Base-by-base conservation (phyloP, 495 filamentous ascomycete genomes). In the Cercophora scortea region DNA sequence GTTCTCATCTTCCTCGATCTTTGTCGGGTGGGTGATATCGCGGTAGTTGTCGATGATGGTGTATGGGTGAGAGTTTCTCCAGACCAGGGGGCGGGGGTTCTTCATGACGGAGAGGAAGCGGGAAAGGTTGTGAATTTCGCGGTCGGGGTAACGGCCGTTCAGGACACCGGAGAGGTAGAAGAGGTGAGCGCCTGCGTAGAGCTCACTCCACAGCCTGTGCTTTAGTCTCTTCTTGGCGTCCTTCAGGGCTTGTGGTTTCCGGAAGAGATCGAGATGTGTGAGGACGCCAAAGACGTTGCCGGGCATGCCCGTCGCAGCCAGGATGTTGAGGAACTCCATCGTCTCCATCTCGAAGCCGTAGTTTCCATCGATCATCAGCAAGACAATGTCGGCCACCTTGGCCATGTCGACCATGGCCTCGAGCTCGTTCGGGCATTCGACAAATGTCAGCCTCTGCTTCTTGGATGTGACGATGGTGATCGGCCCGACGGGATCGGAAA, bases 271-370 rank as follows among this genome's bases (percentile, higher is more conserved):
- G 39, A 98, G 76, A 78, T 97, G 94, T 12, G 93, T 96, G 32
- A 97, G 77, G 46, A 98, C 90, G 32, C 94, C 94, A 63, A 97
- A 97, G 17, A 98, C 89, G 60, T 98, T 98, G 54, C 91, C 92
- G 8, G 93, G 93, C 89, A 98, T 95, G 66, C 93, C 93, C 48
- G 86, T 92, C 9, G 89, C 79, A 7, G 88, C 82, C 49, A 97
- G 72, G 42, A 94, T 83, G 60, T 96, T 96, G 61, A 98, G 69
- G 59, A 98, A 98, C 68, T 98, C 93, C 94, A 98, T 97, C 1
- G 93, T 98, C 73, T 98, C 93, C 93, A 98, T 98, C 72, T 98
- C 93, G 61, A 97, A 98, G 3, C 93, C 93, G 64, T 84, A 98
- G 71, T 96, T 96, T 36, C 91, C 94, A 64, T 98, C 93, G 53